phyloP scores from a whole-genome alignment of 805 yeast genomes.

The Metschnikowia peoriensis region DNA sequence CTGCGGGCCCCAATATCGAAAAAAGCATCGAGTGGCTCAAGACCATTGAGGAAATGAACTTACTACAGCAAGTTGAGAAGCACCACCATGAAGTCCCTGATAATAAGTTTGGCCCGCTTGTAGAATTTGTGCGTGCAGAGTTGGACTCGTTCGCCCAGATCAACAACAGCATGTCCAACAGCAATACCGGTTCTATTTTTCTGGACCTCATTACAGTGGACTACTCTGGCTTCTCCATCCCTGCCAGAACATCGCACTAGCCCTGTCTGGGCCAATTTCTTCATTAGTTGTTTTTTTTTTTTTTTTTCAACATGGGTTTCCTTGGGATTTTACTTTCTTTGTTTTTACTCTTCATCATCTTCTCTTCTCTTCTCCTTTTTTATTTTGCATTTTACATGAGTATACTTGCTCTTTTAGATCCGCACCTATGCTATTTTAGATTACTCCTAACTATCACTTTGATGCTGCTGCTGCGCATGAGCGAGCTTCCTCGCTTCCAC shows the following conservation, averaged over 20 bases:
- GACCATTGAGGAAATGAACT: constrained; percentile 33
- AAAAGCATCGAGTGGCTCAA: constrained; percentile 25
- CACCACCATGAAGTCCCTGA: constrained; percentile 47
- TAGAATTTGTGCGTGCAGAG: constrained; percentile 44
- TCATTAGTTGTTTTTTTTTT: no score
- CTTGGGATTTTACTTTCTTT: background rate
- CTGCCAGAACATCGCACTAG: constrained; percentile 32
- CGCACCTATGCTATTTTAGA: background rate
- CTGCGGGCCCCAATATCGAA: constrained; percentile 14
- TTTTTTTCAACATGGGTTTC: background rate
- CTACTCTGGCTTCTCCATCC: constrained; percentile 41
- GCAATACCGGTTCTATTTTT: constrained; percentile 19
- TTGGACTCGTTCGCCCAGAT: constrained; percentile 30
- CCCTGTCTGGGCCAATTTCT: background rate
- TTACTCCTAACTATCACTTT: no score
- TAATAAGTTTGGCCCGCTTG: constrained; percentile 42
- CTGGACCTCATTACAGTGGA: constrained; percentile 43
- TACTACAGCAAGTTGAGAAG: constrained; percentile 40
- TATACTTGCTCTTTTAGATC: background rate
- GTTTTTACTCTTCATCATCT: background rate
- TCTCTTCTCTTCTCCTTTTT: background rate
- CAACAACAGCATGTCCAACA: constrained; percentile 15
- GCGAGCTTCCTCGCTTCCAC: background rate
- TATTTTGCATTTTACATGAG: background rate
- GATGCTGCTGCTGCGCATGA: constrained; percentile 1